Evolutionary conservation across 2,329 filamentous ascomycete species (phyloP).

Genomic region (Xylaria sp.): DNA sequence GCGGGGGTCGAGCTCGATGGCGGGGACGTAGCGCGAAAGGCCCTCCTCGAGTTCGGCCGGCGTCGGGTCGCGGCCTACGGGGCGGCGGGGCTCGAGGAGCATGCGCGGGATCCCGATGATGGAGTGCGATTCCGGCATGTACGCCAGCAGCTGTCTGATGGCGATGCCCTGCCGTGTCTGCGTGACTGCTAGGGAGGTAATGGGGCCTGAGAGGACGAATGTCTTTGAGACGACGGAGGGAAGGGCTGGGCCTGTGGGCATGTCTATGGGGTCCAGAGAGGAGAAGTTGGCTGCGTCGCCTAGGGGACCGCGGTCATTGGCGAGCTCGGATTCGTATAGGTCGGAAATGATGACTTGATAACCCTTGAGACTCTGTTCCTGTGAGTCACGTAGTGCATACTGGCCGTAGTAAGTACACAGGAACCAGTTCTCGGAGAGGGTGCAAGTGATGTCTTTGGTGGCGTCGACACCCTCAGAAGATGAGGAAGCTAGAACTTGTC

Average conservation of each 20-base stretch:
- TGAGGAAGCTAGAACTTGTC: constrained; percentile 78
- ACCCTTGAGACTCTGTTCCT: constrained; percentile 74
- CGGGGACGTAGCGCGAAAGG: constrained; percentile 77
- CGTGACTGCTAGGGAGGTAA: constrained; percentile 83
- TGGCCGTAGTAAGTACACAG: constrained; percentile 81
- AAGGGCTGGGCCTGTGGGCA: constrained; percentile 65
- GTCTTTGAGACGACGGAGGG: constrained; percentile 84
- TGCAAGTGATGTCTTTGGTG: constrained; percentile 77
- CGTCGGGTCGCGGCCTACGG: constrained; percentile 85
- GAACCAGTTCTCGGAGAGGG: constrained; percentile 95
- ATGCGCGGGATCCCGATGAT: constrained; percentile 83
- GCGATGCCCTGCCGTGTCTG: constrained; percentile 94
- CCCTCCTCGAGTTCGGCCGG: constrained; percentile 85
- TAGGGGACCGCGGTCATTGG: constrained; percentile 87
- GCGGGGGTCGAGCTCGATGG: constrained; percentile 85
- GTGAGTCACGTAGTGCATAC: constrained; percentile 66
- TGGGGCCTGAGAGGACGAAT: constrained; percentile 82
- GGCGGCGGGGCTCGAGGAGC: constrained; percentile 85
- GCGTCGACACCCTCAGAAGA: constrained; percentile 79
- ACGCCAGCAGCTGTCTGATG: constrained; percentile 81
- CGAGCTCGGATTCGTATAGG: constrained; percentile 84
- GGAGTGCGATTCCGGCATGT: constrained; percentile 76
- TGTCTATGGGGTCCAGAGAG: constrained; percentile 73
- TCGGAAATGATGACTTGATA: constrained; percentile 89
- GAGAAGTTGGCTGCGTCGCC: constrained; percentile 79